phyloP scores from a whole-genome alignment of 192 early-diverging fungal genomes.

The Entophlyctis luteolus region DNA sequence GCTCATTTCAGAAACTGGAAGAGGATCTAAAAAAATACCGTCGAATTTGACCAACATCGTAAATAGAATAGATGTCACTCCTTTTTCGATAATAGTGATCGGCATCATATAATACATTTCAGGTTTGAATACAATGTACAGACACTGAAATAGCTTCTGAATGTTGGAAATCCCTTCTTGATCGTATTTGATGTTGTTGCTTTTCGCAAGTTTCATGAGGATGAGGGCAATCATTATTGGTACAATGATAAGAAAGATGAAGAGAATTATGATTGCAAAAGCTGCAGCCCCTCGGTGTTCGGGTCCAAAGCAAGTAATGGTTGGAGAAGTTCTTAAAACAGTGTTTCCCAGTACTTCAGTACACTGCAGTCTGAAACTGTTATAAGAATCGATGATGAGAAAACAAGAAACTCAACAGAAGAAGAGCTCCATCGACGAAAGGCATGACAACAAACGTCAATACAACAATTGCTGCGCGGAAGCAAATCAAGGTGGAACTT shows the following conservation, averaged over 20 bases:
- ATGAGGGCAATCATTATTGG: not conserved
- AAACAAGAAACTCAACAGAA: not conserved
- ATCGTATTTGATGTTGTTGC: conserved; percentile 13
- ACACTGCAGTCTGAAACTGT: conserved; percentile 12
- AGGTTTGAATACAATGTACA: conserved; percentile 24
- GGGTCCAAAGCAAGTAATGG: not conserved
- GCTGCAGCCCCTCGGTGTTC: conserved; percentile 7
- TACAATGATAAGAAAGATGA: conserved; percentile 5
- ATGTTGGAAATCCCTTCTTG: conserved; percentile 16
- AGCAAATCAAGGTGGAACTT: conserved; percentile 10
- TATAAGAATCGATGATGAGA: not conserved
- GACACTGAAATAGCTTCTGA: conserved; percentile 15
- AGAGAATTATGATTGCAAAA: conserved; percentile 15
- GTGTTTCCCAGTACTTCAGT: not conserved
- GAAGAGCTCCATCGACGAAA: conserved; percentile 12
- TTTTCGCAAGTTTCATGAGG: not conserved
- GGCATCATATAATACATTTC: conserved; percentile 20
- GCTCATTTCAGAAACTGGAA: not conserved
- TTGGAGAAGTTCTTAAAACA: not conserved
- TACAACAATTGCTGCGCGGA: conserved; percentile 5
- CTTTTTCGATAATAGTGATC: conserved; percentile 23
- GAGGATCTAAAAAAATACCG: not conserved
- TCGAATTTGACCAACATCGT: conserved; percentile 4
- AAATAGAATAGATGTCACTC: conserved; percentile 19
- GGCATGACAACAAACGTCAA: conserved; percentile 26